Base-by-base conservation (phyloP, 192 early-diverging fungal genomes). In the Gonapodya sp. region DNA sequence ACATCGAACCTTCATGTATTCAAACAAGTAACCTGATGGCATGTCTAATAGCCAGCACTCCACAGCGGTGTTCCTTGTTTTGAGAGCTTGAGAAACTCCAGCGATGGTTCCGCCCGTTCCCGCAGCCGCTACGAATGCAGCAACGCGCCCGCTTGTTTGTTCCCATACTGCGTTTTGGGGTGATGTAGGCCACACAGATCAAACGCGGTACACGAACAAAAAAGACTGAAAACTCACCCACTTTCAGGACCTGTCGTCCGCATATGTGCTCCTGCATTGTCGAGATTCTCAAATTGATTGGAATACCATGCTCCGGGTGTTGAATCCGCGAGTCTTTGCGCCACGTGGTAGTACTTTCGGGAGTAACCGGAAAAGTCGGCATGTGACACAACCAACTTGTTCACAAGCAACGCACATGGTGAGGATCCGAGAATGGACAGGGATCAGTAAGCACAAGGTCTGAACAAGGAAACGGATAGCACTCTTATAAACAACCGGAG, bases 191-290 rank as follows among this genome's bases (percentile, higher is more conserved):
- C n/a, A n/a, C n/a, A n/a, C n/a, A n/a, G n/a, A n/a, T n/a, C n/a
- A n/a, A n/a, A n/a, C n/a, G n/a, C n/a, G n/a, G n/a, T n/a, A n/a
- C n/a, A n/a, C n/a, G n/a, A n/a, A n/a, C n/a, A n/a, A n/a, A n/a
- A n/a, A n/a, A n/a, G n/a, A n/a, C n/a, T n/a, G n/a, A n/a, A n/a
- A n/a, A n/a, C n/a, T 16, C 8, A 64, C 46, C 24, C 46, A 64
- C 46, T 97, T 84, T 98, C 96, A 0, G 96, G 96, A 0, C 96
- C 96, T 0, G 96, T 98, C 36, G 96, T 97, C 83, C 97, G 95
- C 81, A 95, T 92, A 79, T 98, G 96, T 2, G 96, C 95, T 75
- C 89, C 93, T 32, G 93, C 89, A 84, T 98, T 98, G 36, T 95
- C 95, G 14, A 85, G 31, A 77, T 96, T 97, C 84, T 98, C 96